Conservation (phyloP, 306 rosid genomes). For the Prunus campanulata region DNA sequence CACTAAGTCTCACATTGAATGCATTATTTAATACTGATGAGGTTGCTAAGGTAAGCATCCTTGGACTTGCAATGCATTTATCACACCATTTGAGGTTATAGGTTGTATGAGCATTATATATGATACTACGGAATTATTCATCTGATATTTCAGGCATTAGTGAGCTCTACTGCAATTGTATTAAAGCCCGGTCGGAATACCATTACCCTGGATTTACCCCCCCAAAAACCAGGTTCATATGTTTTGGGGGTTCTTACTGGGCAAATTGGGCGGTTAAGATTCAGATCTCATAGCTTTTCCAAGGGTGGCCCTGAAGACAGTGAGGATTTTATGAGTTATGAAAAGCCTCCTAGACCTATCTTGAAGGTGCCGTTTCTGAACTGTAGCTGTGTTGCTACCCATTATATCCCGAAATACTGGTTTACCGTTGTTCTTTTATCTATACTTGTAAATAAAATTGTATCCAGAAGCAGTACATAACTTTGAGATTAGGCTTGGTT, state of each 20-base stretch:
- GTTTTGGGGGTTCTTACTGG: slow-evolving; percentile 97
- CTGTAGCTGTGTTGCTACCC: background rate
- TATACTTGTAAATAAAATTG: slow-evolving; percentile 11
- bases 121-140: slow-evolving; percentile 15
- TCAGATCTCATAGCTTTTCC: slow-evolving; percentile 95
- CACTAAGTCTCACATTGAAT: slow-evolving; percentile 81
- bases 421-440: slow-evolving; percentile 14
- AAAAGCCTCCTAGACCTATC: slow-evolving; percentile 91
- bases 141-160: slow-evolving; percentile 63
- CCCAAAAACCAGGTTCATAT: slow-evolving; percentile 97
- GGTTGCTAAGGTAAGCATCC: slow-evolving; percentile 75
- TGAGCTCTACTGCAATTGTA: slow-evolving; percentile 65
- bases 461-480: slow-evolving; percentile 11
- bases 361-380: slow-evolving; percentile 63
- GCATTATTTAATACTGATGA: slow-evolving; percentile 86
- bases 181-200: slow-evolving; percentile 92
- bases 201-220: slow-evolving; percentile 83
- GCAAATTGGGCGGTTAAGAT: slow-evolving; percentile 81
- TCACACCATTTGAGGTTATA: slow-evolving; percentile 10
- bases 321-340: slow-evolving; percentile 95
- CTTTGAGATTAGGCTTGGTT: background rate
- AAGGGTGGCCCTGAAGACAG: slow-evolving; percentile 90
- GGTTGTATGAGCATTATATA: slow-evolving; percentile 15
- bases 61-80: slow-evolving; percentile 25
- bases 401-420: slow-evolving; percentile 1